Percentiles rank a stretch among this genome's conserved stretches.
These are phyloP conservation scores for Vitis hybrid DNA, from an alignment of 177 flowering plant genomes.

Conservation along the genomic window DNA sequence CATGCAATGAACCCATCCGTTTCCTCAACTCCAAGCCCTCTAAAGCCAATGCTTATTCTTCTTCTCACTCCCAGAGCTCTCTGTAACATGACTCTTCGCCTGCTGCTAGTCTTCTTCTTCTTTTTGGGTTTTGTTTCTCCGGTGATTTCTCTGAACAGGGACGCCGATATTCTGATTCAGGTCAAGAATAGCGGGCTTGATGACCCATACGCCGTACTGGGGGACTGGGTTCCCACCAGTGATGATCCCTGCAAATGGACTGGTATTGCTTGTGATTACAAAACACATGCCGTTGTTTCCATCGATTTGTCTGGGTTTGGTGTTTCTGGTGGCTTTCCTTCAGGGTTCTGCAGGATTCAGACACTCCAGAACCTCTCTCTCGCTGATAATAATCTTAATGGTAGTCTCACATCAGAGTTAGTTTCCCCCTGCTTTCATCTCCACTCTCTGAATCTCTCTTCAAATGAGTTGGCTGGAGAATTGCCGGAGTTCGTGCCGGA, in stretches of 20 bases:
- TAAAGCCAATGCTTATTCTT: neutral
- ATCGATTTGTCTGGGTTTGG: constrained; percentile 36
- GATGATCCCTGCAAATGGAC: constrained; percentile 60
- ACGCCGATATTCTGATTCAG: constrained; percentile 31
- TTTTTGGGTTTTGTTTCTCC: neutral
- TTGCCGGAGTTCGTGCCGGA: constrained; percentile 51
- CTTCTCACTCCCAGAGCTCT: neutral
- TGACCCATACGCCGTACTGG: constrained; percentile 34
- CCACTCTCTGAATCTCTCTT: constrained; percentile 36
- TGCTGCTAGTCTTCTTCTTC: constrained; percentile 1
- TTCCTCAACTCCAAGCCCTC: neutral
- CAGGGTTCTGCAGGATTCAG: constrained; percentile 50
- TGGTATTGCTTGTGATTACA: constrained; percentile 52
- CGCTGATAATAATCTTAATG: constrained; percentile 32
- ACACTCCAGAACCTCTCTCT: constrained; percentile 54
- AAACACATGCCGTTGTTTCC: constrained; percentile 21
- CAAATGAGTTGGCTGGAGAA: constrained; percentile 42
- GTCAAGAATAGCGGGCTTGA: constrained; percentile 36
- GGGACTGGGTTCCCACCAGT: constrained; percentile 30
- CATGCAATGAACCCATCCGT: constrained; percentile 5
- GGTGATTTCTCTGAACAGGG: constrained; percentile 15
- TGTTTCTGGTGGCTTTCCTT: constrained; percentile 53
- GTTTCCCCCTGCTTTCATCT: constrained; percentile 53
- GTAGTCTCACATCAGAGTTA: constrained; percentile 21
- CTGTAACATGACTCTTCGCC: constrained; percentile 4